phyloP scores from a whole-genome alignment of 495 filamentous ascomycete genomes.

The Podospora comata region DNA sequence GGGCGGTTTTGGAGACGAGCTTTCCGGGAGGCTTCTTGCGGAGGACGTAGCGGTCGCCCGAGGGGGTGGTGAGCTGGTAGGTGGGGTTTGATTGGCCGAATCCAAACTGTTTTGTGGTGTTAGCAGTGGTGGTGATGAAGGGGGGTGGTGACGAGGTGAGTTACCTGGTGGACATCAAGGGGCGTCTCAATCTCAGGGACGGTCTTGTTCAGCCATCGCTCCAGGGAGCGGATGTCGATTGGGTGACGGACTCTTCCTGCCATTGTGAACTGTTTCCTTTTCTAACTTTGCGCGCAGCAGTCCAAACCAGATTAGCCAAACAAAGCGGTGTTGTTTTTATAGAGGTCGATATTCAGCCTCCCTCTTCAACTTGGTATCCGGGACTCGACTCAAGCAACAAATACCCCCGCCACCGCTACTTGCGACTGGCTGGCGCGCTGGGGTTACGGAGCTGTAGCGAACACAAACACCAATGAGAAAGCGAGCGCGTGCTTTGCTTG shows the following conservation, averaged over 20 bases:
- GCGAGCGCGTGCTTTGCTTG: not conserved
- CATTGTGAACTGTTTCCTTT: slow-evolving; percentile 50
- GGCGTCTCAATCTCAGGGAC: slow-evolving; percentile 79
- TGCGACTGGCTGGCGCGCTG: slow-evolving; percentile 13
- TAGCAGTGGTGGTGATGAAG: not conserved
- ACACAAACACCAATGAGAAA: slow-evolving; percentile 17
- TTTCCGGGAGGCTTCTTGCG: slow-evolving; percentile 94
- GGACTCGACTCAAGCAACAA: not conserved
- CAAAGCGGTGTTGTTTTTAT: slow-evolving; percentile 14
- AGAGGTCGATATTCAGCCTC: slow-evolving; percentile 10
- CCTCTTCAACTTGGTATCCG: not conserved
- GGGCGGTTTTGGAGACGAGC: slow-evolving; percentile 87
- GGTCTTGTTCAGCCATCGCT: slow-evolving; percentile 69
- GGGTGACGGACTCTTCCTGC: slow-evolving; percentile 84
- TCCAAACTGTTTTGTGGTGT: slow-evolving; percentile 63
- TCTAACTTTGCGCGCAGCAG: not conserved
- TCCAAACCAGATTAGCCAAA: not conserved
- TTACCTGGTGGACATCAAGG: slow-evolving; percentile 82
- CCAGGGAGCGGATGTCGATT: slow-evolving; percentile 73
- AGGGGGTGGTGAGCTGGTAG: slow-evolving; percentile 73
- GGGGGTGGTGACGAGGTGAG: slow-evolving; percentile 12
- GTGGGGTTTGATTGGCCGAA: slow-evolving; percentile 98
- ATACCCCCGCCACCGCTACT: slow-evolving; percentile 25
- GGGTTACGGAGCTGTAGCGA: slow-evolving; percentile 12
- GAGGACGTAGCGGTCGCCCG: slow-evolving; percentile 71